Evolutionary conservation across 2,329 filamentous ascomycete genomes (phyloP).

Genomic region (Claviceps arundinis): DNA sequence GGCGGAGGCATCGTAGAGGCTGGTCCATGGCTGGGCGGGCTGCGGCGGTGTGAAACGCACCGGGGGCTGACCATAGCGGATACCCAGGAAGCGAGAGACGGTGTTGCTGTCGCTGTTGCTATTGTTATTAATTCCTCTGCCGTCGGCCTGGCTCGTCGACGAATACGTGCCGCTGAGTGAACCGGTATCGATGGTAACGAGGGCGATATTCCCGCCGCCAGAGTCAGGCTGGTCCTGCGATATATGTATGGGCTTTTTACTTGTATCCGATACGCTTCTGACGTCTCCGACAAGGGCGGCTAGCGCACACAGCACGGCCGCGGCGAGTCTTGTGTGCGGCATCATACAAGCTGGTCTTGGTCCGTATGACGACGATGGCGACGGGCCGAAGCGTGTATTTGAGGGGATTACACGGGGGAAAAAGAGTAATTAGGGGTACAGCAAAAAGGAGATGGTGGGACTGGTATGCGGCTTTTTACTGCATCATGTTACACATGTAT

Average conservation of each 20-base stretch:
- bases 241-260: not conserved
- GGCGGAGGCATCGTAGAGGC: constrained; percentile 12
- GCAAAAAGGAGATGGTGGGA: no score
- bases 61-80: constrained; percentile 17
- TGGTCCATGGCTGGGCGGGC: constrained; percentile 9
- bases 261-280: no score
- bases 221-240: no score
- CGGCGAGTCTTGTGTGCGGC: not conserved
- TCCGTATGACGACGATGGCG: not conserved
- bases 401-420: not conserved
- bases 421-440: no score
- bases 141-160: not conserved
- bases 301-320: not conserved
- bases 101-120: no score
- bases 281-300: not conserved
- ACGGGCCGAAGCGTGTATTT: not conserved
- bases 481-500: no score
- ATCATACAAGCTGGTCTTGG: not conserved
- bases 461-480: no score
- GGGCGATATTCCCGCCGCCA: not conserved
- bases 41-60: constrained; percentile 13
- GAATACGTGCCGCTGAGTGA: not conserved
- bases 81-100: constrained; percentile 13
- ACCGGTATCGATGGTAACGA: not conserved
- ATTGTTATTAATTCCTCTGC: no score